A percentile compares a stretch with the other conserved stretches of the same genome.
phyloP scores from a whole-genome alignment of 345 rosid species.

The Iberis pinnata region DNA sequence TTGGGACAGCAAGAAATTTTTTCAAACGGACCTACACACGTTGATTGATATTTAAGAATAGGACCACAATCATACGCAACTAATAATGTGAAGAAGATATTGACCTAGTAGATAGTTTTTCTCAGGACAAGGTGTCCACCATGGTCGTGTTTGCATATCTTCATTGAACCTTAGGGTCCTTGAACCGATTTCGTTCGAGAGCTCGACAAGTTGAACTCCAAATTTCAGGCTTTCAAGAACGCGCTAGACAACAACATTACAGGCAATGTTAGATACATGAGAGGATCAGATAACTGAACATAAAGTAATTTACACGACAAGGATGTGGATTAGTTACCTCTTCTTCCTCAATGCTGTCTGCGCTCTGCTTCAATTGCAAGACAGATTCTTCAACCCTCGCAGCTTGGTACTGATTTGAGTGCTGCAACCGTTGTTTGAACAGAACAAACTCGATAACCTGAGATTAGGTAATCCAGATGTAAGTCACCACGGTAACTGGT shows the following conservation, averaged over 20 bases:
- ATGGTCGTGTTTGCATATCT: slow-evolving; percentile 83
- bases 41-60: slow-evolving; percentile 14
- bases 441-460: slow-evolving; percentile 97
- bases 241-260: slow-evolving; percentile 37
- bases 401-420: slow-evolving; percentile 68
- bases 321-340: slow-evolving; percentile 41
- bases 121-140: slow-evolving; percentile 91
- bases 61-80: neutral
- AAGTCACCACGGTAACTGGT: neutral
- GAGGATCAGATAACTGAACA: neutral
- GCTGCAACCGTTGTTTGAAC: slow-evolving; percentile 80
- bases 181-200: slow-evolving; percentile 69
- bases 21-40: slow-evolving; percentile 73
- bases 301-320: neutral
- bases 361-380: slow-evolving; percentile 72
- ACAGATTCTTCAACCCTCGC: slow-evolving; percentile 66
- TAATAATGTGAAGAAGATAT: slow-evolving; percentile 9
- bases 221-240: slow-evolving; percentile 63
- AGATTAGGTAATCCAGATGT: slow-evolving; percentile 20
- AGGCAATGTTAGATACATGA: slow-evolving; percentile 4
- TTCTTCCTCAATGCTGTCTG: slow-evolving; percentile 63
- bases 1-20: slow-evolving; percentile 59
- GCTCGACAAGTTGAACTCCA: slow-evolving; percentile 66
- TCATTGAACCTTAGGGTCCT: slow-evolving; percentile 68
- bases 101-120: slow-evolving; percentile 79